phyloP scores from a whole-genome alignment of 345 rosid species.

The Adansonia digitata region DNA sequence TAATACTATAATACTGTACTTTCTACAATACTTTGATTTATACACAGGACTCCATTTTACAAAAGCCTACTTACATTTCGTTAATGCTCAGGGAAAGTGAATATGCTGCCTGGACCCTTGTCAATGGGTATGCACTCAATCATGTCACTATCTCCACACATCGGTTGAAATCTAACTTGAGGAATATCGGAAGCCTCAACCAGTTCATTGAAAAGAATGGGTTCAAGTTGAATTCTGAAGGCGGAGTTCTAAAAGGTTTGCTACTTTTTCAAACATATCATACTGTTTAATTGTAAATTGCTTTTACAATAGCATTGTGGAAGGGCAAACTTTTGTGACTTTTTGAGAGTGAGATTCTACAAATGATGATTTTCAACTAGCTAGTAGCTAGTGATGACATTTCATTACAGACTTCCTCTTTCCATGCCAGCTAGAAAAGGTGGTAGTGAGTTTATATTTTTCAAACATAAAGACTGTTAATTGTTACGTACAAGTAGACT shows the following conservation, averaged over 20 bases:
- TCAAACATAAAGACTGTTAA: background rate
- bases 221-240: conserved; percentile 74
- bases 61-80: background rate
- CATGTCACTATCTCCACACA: conserved; percentile 84
- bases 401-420: background rate
- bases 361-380: background rate
- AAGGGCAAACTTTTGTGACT: background rate
- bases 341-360: background rate
- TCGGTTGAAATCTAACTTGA: conserved; percentile 58
- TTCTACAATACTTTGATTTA: background rate
- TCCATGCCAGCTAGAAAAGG: background rate
- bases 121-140: conserved; percentile 84
- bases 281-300: background rate
- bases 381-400: background rate
- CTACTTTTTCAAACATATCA: background rate
- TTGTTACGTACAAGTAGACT: background rate
- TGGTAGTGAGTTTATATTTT: background rate
- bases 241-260: conserved; percentile 83
- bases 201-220: conserved; percentile 57
- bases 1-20: background rate
- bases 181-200: conserved; percentile 47
- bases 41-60: background rate
- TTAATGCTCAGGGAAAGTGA: conserved; percentile 64
- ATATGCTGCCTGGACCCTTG: conserved; percentile 90
- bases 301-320: background rate